Evolutionary conservation across 192 early-diverging fungal species (phyloP), one percentile per base, ranked within the genome.

Genomic region (Rhizophagus prolifer): DNA sequence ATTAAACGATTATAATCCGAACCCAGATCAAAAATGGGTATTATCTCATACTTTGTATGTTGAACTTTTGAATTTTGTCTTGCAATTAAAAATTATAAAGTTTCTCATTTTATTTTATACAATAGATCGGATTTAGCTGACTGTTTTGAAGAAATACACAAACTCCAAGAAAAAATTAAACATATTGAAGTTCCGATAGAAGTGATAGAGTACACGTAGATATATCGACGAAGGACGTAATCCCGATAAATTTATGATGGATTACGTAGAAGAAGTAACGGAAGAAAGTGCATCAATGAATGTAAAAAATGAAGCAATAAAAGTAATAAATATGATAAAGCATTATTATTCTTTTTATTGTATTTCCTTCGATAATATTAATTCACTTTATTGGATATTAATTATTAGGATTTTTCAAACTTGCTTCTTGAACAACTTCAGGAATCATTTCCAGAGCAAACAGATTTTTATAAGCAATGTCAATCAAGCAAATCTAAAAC

Each of bases 171-270:
- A 47, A 70, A 50, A 26, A 70, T 70, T 47, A 41, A 70, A 46
- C 68, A 70, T 25, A 70, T 70, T 21, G 23, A 70, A 26, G 68
- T 70, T 9, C 68, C 68, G 3, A 12, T 70, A 34, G 44, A 44
- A 47, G 68, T 70, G 44, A 70, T 70, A 70, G 68, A 70, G 68
- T 70, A 67, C 13, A 58, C 41, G 36, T 38, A 23, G 28, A 67
- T 36, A 34, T 64, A 31, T 50, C 5, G 81, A 85, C 58, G 76
- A 77, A 44, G 84, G 81, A 8, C 74, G 65, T 41, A 85, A 82
- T 47, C 84, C 84, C 30, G 84, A 85, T 60, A 79, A 83, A 6
- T 85, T 81, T 68, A 85, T 82, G 12, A 71, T 77, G 41, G 77
- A 75, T 26, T 85, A 83, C 70, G 75, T 83, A 46, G 80, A 81